A percentile compares a stretch with the other conserved stretches of the same genome.
phyloP scores from a whole-genome alignment of 2,329 filamentous ascomycete genomes.

The Exophiala dermatitidis region DNA sequence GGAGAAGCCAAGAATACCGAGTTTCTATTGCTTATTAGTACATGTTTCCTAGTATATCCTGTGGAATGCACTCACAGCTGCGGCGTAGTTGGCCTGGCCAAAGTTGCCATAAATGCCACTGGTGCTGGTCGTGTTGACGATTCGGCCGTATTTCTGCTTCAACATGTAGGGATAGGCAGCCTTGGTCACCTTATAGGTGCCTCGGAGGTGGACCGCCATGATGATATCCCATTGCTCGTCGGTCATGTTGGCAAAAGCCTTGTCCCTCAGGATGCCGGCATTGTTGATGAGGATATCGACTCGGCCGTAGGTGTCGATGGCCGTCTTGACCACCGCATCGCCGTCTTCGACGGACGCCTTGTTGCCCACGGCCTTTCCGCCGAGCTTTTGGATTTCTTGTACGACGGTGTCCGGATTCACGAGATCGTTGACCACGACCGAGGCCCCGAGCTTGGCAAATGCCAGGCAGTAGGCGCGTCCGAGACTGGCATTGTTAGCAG shows the following conservation, averaged over 20 bases:
- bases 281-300: conserved; percentile 97
- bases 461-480: conserved; percentile 84
- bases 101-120: conserved; percentile 99
- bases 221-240: conserved; percentile 90
- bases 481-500: conserved; percentile 50
- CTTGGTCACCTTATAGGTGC: conserved; percentile 95
- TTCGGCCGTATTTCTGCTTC: conserved; percentile 96
- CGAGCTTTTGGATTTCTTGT: conserved; percentile 80
- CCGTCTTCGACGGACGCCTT: conserved; percentile 93
- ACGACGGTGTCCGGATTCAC: conserved; percentile 85
- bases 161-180: conserved; percentile 96
- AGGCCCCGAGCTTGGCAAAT: conserved; percentile 75
- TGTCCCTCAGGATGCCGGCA: conserved; percentile 93
- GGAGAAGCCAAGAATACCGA: conserved; percentile 90
- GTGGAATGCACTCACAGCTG: conserved; percentile 55
- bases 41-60: neutral
- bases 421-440: conserved; percentile 93
- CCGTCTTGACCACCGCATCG: conserved; percentile 80
- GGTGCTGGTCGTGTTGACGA: conserved; percentile 94
- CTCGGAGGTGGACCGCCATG: conserved; percentile 82
- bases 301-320: conserved; percentile 87
- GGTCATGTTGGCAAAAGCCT: conserved; percentile 96
- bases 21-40: conserved; percentile 51
- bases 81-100: conserved; percentile 94
- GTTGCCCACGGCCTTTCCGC: conserved; percentile 84